Evolutionary conservation across 192 early-diverging fungal species (phyloP), one percentile per base, ranked within the genome.

Genomic region (Coemansia sp.): DNA sequence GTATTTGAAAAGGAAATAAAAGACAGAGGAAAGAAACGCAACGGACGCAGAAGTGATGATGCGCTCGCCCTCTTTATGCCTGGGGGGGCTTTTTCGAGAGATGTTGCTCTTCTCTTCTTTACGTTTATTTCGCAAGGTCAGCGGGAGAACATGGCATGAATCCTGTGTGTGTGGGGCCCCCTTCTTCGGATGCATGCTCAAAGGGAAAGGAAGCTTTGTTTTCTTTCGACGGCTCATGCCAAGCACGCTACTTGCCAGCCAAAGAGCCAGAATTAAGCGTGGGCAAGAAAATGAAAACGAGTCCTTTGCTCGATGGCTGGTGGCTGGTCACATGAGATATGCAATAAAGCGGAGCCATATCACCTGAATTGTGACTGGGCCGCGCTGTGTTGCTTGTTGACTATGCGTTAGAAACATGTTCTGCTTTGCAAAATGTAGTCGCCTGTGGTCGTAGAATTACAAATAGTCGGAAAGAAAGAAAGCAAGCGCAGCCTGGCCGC

Each of bases 1-100:
- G 49, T 52, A 52, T 52, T 52, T 52, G 49, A 25, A 52, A 52
- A 34, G 46, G 23, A 33, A 48, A 62, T 33, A 33, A 29, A 9
- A 6, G 15, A 3, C 3, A 52, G 23, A 52, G 9, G 22, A 25
- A 8, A 52, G 8, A 22, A 52, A 52, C 9, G 49, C 1, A 48
- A 19, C 19, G 19, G 46, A 52, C 22, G 14, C 49, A 52, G 9
- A 52, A 52, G 22, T 7, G 23, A 25, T 23, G 49, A 25, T 11
- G 10, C 6, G 19, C n/a, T 15, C 45, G 11, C 49, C 22, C 23
- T 52, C 49, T 52, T 52, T 25, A 45, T 45, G 15, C 42, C 1
- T 17, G 11, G 42, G 2, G 4, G 14, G 7, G 8, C 17, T 2
- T 45, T 17, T 13, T 1, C 4, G 5, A 17, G 9, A 13, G 42